Conservation (phyloP, 1,284 basidiomycete species). For the Mycosarcoma mackinlayi region DNA sequence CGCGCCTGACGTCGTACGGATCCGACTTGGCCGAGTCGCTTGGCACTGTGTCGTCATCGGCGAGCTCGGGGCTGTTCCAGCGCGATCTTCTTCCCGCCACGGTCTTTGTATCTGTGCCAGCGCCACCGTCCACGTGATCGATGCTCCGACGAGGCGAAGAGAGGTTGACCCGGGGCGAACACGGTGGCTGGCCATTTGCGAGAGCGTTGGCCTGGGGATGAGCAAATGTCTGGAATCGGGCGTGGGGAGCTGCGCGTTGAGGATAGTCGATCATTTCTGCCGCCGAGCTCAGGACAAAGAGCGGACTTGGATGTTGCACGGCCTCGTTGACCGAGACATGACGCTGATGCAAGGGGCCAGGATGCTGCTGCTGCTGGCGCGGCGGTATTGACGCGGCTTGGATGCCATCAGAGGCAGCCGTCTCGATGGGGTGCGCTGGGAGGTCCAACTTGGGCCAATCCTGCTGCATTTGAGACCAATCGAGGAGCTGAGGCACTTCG, state of each 20-base stretch:
- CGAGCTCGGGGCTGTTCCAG: constrained; percentile 23
- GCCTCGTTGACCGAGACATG: background rate
- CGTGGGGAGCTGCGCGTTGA: background rate
- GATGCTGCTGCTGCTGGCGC: background rate
- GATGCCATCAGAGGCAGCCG: background rate
- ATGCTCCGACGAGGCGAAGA: background rate
- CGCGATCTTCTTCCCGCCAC: constrained; percentile 12
- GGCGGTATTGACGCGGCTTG: background rate
- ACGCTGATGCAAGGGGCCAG: background rate
- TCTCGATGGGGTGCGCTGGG: background rate
- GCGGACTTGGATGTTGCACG: constrained; percentile 6
- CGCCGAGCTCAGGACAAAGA: constrained; percentile 20
- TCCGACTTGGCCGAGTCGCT: constrained; percentile 11
- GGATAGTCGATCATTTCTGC: constrained; percentile 14
- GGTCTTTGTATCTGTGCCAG: background rate
- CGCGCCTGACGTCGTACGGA: background rate
- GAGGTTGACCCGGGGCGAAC: background rate
- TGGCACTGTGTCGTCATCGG: constrained; percentile 7
- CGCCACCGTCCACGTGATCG: background rate
- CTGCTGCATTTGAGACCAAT: constrained; percentile 18
- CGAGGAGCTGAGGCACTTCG: constrained; percentile 14
- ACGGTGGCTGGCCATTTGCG: background rate
- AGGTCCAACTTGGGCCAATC: constrained; percentile 16
- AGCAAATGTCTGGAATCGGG: background rate
- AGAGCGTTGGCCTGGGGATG: background rate